These are phyloP conservation scores for Malus asiatica DNA, from an alignment of 306 rosid species.

Conservation along the genomic window DNA sequence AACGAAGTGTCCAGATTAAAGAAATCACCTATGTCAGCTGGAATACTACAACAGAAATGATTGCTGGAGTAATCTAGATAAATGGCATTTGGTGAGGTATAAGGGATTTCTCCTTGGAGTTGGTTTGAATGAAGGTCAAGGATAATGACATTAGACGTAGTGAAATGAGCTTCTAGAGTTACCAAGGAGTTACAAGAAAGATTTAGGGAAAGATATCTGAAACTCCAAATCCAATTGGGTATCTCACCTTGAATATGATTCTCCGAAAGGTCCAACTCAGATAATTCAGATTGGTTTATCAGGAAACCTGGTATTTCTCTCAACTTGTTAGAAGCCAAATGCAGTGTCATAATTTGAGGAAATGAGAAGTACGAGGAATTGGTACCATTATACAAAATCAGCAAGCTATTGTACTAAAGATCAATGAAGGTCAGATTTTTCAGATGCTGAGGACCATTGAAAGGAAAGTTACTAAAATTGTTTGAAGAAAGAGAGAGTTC, in stretches of 20 bases:
- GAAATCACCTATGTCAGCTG: too few species aligned
- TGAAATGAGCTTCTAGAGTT: neutral
- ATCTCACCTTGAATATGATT: neutral
- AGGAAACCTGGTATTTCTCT: too few species aligned
- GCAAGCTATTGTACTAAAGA: too few species aligned
- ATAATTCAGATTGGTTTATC: neutral
- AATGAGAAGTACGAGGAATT: too few species aligned
- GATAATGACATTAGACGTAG: accelerated
- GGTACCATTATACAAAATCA: too few species aligned
- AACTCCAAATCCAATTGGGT: too few species aligned
- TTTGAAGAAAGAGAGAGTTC: conserved; percentile 12
- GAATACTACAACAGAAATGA: neutral
- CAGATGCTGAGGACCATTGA: neutral
- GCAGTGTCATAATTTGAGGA: too few species aligned
- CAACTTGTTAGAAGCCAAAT: too few species aligned
- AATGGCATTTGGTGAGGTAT: accelerated
- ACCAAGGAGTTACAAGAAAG: neutral
- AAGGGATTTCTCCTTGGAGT: neutral
- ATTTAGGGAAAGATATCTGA: neutral
- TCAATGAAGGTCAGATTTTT: too few species aligned
- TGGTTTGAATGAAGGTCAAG: neutral
- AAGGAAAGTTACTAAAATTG: neutral
- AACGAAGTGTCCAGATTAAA: too few species aligned
- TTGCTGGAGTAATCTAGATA: neutral
- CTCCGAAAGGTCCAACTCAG: neutral